Evolutionary conservation across 148 eudicot genomes (phyloP).

Genomic region (Chenopodium album): DNA sequence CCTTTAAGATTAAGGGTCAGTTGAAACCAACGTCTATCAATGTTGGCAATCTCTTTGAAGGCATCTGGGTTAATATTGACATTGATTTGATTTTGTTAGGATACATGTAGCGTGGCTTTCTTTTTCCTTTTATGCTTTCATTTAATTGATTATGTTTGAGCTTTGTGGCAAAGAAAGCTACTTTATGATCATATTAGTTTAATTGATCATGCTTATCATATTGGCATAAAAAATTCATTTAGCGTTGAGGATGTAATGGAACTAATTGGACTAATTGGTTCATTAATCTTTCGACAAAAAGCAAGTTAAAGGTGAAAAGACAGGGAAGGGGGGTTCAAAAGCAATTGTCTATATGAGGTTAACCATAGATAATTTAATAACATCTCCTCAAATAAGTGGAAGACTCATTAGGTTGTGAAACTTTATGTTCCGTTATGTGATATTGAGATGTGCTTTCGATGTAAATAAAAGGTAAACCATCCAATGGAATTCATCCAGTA

Average conservation of each 20-base stretch:
- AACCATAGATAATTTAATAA: not conserved
- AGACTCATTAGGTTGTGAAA: not conserved
- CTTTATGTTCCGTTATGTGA: not conserved
- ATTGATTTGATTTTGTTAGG: not conserved
- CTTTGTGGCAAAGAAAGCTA: slow-evolving; percentile 7
- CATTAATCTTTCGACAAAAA: not conserved
- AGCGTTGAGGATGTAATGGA: slow-evolving; percentile 9
- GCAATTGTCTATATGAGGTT: not conserved
- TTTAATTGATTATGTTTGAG: not conserved
- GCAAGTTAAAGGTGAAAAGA: slow-evolving; percentile 3
- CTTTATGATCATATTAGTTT: slow-evolving; percentile 2
- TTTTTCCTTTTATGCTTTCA: not conserved
- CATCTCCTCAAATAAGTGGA: not conserved
- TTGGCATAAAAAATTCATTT: not conserved
- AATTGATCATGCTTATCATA: slow-evolving; percentile 15
- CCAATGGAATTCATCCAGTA: not conserved
- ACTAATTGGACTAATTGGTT: slow-evolving; percentile 1
- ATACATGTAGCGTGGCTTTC: not conserved
- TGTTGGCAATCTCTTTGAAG: too few species aligned
- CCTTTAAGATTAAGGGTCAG: too few species aligned
- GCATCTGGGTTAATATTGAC: not conserved
- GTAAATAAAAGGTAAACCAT: not conserved
- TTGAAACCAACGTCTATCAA: too few species aligned
- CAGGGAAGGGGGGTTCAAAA: not conserved
- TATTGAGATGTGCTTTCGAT: not conserved